phyloP scores from a whole-genome alignment of 192 early-diverging fungal species.

The Coemansia sp. region DNA sequence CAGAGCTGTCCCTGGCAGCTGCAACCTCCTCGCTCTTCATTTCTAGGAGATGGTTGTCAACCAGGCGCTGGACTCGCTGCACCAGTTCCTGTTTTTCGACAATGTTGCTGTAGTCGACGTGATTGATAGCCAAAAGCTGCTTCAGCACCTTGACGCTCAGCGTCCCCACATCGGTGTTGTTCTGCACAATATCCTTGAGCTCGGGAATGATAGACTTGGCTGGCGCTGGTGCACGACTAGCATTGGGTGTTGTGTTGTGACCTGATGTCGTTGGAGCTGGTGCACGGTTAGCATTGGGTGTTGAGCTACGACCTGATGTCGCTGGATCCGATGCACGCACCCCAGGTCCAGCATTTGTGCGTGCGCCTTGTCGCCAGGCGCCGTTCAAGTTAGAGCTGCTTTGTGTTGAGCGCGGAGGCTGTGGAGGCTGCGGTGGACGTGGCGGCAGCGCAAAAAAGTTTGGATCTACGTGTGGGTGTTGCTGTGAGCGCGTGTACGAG shows the following conservation, averaged over 20 bases:
- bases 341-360: not conserved
- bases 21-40: conserved; percentile 49
- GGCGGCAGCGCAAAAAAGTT: not conserved
- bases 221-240: not conserved
- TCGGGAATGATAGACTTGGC: conserved; percentile 10
- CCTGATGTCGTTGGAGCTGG: not conserved
- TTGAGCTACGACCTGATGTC: not conserved
- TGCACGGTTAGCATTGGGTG: not conserved
- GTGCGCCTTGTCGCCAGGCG: not conserved
- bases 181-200: conserved; percentile 38
- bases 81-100: conserved; percentile 79
- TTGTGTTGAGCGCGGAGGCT: conserved; percentile 22
- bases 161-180: conserved; percentile 54
- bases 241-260: not conserved
- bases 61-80: conserved; percentile 60
- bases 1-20: conserved; percentile 13
- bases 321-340: not conserved
- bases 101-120: conserved; percentile 65
- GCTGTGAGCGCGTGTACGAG: conserved; percentile 12
- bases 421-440: conserved; percentile 21
- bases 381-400: not conserved
- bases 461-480: not conserved
- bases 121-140: conserved; percentile 59
- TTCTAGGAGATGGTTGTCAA: conserved; percentile 58
- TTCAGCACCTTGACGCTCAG: conserved; percentile 72